Base-by-base conservation (phyloP, 139 green algal genomes). In the Auxenochlorella pyrenoidosa region DNA sequence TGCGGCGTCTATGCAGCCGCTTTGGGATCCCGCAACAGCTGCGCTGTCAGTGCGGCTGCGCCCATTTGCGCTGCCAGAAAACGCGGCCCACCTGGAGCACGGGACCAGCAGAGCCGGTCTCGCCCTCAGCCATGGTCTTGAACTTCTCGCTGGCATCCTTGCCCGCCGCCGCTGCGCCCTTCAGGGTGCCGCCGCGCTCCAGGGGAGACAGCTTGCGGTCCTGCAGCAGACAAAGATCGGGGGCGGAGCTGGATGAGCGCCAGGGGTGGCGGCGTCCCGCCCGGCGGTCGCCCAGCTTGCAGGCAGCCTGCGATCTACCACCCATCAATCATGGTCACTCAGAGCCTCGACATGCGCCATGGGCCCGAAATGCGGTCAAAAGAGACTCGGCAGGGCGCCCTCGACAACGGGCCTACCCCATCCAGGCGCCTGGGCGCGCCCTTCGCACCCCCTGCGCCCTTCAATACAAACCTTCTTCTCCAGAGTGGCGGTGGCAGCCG, bases 111-210 rank as follows among this genome's bases (percentile, higher is more conserved):
- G 38, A 40, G 12, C 41, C 32, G 36, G 71, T 70, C 38, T 68
- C 41, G 59, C 90, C 90, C 63, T 90, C 84, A 2, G 89, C 89
- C 88, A 87, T 81, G 40, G 38, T 80, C 72, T 93, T 93, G 90
- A 93, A 93, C 72, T 93, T 90, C 3, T 93, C 90, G 41, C 86
- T 93, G 59, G 88, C 89, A 43, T 92, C 94, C 90, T 96, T 97
- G 88, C 94, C 95, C 58, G 94, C 92, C 40, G 95, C 94, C 36
- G 84, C 88, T 2, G 88, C 94, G 51, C 93, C 95, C 54, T 87
- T 91, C 30, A 97, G 88, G 22, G 95, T 97, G 82, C 95, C 95
- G 81, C 95, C 95, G 43, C 89, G 92, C 88, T 94, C 73, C 68
- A 97, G 92, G 28, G 94, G 95, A 15, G 81, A 84, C 3, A 73